Evolutionary conservation across 2,329 filamentous ascomycete genomes (phyloP).

Genomic region (Colletotrichum viniferum): DNA sequence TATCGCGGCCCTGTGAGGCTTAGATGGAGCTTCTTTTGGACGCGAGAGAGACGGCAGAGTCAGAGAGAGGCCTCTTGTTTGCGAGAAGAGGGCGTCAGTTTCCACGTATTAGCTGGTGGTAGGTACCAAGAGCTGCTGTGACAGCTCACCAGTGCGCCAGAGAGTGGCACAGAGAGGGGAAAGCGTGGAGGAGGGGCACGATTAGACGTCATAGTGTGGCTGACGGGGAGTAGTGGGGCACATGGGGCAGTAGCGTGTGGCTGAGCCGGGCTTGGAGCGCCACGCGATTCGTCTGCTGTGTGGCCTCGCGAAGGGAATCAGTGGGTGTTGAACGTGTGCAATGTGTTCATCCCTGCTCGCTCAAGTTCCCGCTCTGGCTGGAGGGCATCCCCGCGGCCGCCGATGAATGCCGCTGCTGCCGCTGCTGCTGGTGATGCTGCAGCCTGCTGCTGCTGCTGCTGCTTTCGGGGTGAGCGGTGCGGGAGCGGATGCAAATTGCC

Average conservation of each 20-base stretch:
- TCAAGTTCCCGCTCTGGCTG: neutral
- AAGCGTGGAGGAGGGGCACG: constrained; percentile 1
- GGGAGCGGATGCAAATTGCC: neutral
- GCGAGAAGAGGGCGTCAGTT: neutral
- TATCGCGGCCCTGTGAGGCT: neutral
- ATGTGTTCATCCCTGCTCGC: neutral
- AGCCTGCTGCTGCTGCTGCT: neutral
- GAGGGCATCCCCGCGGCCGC: neutral
- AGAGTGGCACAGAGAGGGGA: neutral
- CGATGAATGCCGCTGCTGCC: neutral
- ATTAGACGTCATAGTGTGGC: constrained; percentile 14
- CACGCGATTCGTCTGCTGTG: neutral
- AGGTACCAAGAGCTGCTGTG: neutral
- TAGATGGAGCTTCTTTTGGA: neutral
- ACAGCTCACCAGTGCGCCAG: neutral
- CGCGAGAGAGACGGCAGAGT: neutral
- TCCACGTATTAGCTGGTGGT: neutral
- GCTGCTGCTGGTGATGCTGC: no score
- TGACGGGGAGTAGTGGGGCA: neutral
- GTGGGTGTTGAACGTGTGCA: neutral
- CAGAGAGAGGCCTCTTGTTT: neutral
- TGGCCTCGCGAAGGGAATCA: neutral
- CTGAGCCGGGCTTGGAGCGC: neutral
- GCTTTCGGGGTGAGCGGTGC: neutral
- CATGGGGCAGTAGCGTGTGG: neutral